Evolutionary conservation across 2,329 filamentous ascomycete species (phyloP).

Genomic region (Aspergillaceae sp.): DNA sequence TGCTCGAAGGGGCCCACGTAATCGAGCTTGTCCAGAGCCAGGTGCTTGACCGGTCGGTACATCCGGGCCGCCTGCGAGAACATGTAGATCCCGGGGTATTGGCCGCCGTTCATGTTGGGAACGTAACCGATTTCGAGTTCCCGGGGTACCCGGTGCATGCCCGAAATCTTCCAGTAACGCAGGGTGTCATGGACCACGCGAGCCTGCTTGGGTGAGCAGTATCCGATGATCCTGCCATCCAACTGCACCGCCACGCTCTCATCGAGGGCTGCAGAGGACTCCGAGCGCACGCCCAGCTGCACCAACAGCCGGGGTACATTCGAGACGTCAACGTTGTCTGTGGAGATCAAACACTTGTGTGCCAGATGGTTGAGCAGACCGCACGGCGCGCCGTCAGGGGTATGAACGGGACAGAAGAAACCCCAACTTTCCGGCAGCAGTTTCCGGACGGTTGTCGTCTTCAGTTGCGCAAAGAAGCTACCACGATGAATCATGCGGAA

Average conservation of each 20-base stretch:
- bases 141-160: slow-evolving; percentile 66
- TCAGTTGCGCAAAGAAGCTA: slow-evolving; percentile 95
- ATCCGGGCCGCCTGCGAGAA: slow-evolving; percentile 77
- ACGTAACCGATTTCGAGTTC: slow-evolving; percentile 89
- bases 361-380: slow-evolving; percentile 90
- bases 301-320: slow-evolving; percentile 63
- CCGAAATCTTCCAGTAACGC: slow-evolving; percentile 91
- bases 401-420: slow-evolving; percentile 94
- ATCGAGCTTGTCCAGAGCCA: slow-evolving; percentile 77
- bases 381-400: slow-evolving; percentile 90
- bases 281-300: slow-evolving; percentile 68
- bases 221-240: slow-evolving; percentile 82
- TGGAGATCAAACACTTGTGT: slow-evolving; percentile 88
- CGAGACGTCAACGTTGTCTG: slow-evolving; percentile 63
- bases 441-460: slow-evolving; percentile 94
- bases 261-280: slow-evolving; percentile 67
- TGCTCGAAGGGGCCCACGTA: slow-evolving; percentile 91
- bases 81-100: slow-evolving; percentile 94
- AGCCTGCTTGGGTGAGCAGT: slow-evolving; percentile 78
- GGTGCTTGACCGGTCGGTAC: slow-evolving; percentile 85
- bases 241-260: slow-evolving; percentile 85
- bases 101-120: slow-evolving; percentile 78
- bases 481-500: slow-evolving; percentile 99
- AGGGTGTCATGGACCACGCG: slow-evolving; percentile 75
- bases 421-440: slow-evolving; percentile 95